Evolutionary conservation across 2,329 filamentous ascomycete species (phyloP), one percentile per base, ranked within the genome.

Genomic region (Thelonectria olida): DNA sequence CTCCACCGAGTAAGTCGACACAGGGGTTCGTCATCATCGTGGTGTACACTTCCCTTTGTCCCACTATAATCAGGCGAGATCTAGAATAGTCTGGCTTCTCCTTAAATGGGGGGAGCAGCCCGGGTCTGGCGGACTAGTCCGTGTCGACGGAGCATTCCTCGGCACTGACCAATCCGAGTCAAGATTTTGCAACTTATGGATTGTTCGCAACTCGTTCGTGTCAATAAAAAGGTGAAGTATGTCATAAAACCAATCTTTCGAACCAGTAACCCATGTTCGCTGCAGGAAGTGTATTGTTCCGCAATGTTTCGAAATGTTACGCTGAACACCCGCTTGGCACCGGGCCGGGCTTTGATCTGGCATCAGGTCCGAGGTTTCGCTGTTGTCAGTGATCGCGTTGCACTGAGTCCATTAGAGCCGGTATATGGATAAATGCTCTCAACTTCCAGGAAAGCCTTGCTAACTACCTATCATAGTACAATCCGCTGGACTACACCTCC

Each of bases 341-440:
- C n/a, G n/a, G n/a, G 42, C 41, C 41, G 34, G 15, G 38, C n/a
- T n/a, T n/a, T n/a, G n/a, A n/a, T n/a, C 23, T 25, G 42, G 20
- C 31, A 17, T n/a, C 52, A 55, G n/a, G 22, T 38, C 19, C 52
- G 52, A 13, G 20, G 41, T 2, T 39, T 48, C n/a, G 42, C 52
- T 13, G 52, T 47, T 47, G 22, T 47, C 31, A 34, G 41, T 20
- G 42, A 55, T 22, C 44, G 57, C 42, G 58, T 69, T 8, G 56
- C 66, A 2, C 23, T 70, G 25, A 72, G 69, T 12, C 69, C 69
- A 3, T 41, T 72, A 4, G 67, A 72, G 12, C 65, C 65, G 7
- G 66, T 66, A 15, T 22, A 28, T 25, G 5, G 1, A 56, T 17
- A 45, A 5, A 0, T 1, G 0, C 0, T 28, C 12, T 19, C 6